Percentiles rank a stretch among this genome's conserved stretches.
Conservation (phyloP, 1,284 basidiomycete genomes). For the Fomitopsis schrenkii region DNA sequence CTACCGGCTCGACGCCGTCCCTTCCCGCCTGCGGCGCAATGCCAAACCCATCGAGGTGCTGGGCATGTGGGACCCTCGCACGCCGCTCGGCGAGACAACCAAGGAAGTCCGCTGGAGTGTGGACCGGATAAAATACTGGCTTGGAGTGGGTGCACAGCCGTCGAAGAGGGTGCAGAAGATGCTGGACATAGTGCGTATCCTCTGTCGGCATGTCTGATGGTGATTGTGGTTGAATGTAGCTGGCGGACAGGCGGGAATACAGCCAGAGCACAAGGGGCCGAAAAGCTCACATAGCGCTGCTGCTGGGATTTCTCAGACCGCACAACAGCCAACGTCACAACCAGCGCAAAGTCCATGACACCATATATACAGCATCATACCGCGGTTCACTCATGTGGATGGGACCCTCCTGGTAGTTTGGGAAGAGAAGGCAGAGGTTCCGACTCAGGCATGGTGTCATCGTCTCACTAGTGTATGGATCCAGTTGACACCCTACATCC, state of each 20-base stretch:
- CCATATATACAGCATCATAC: neutral
- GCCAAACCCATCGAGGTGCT: conserved; percentile 90
- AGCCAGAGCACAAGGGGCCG: neutral
- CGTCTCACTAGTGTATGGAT: neutral
- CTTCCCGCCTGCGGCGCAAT: conserved; percentile 72
- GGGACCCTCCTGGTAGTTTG: neutral
- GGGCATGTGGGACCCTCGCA: conserved; percentile 81
- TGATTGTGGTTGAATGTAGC: conserved; percentile 28
- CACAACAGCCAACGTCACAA: neutral
- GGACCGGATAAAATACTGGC: conserved; percentile 88
- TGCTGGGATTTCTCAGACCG: neutral
- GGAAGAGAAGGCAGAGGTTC: neutral
- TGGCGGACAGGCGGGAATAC: conserved; percentile 21
- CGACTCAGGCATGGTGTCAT: neutral
- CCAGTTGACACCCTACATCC: neutral
- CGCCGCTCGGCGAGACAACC: conserved; percentile 41
- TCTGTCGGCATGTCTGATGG: neutral
- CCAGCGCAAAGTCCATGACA: neutral
- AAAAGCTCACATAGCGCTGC: conserved; percentile 2
- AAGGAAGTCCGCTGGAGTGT: conserved; percentile 91
- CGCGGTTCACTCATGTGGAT: neutral
- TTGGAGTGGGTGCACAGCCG: conserved; percentile 80
- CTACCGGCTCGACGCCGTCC: conserved; percentile 87
- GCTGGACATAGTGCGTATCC: conserved; percentile 70
- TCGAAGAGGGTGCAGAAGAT: conserved; percentile 76